Conservation (phyloP, 208 protist species). For the Leishmania turanica region DNA sequence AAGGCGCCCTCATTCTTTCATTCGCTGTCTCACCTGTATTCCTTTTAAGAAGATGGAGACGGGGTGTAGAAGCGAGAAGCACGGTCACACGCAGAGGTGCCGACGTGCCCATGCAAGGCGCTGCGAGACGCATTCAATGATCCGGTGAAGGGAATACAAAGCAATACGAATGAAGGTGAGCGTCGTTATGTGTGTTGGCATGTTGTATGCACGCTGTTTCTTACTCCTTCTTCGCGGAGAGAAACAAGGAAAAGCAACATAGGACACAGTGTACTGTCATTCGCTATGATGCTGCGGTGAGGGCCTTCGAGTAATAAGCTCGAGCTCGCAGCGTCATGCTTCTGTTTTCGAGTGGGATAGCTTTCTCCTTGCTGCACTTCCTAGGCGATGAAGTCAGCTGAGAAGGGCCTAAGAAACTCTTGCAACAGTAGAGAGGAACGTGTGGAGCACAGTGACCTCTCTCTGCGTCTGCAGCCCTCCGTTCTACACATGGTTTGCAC, state of each 20-base stretch:
- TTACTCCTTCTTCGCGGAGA: not conserved
- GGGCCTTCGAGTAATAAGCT: not conserved
- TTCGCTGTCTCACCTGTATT: not conserved
- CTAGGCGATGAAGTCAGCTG: not conserved
- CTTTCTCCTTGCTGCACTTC: not conserved
- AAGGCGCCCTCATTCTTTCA: not conserved
- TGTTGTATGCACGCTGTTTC: not conserved
- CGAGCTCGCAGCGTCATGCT: not conserved
- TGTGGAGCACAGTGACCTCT: not conserved
- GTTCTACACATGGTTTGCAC: not conserved
- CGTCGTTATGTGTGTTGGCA: not conserved
- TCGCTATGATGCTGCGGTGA: not conserved
- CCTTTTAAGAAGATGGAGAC: not conserved
- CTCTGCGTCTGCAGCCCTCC: not conserved
- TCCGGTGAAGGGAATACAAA: not conserved
- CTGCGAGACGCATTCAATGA: not conserved
- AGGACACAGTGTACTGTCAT: not conserved
- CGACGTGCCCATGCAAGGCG: not conserved
- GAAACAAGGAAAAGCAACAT: not conserved
- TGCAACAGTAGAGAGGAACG: not conserved
- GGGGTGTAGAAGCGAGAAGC: not conserved
- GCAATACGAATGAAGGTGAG: not conserved
- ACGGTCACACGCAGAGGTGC: not conserved
- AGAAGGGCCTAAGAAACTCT: too few relatives aligned
- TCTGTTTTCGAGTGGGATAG: not conserved